Conservation (phyloP, 177 flowering plant species). For the Telopea speciosissima region DNA sequence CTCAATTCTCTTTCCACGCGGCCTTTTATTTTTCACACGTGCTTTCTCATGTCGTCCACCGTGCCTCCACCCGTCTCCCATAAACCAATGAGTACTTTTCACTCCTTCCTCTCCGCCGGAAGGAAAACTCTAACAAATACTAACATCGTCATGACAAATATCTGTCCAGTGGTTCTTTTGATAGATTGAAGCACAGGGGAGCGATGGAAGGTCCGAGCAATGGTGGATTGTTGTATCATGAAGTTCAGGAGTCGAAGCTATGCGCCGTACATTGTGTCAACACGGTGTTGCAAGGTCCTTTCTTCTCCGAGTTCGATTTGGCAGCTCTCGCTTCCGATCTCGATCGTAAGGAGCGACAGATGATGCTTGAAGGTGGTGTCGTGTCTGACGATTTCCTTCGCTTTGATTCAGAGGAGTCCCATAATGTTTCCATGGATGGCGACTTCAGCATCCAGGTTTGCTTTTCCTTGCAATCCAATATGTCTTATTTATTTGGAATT, state of each 20-base stretch:
- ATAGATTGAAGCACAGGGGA: neutral
- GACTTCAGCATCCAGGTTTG: slow-evolving; percentile 96
- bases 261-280: slow-evolving; percentile 98
- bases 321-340: slow-evolving; percentile 96
- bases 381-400: slow-evolving; percentile 39
- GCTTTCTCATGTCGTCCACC: too few species aligned
- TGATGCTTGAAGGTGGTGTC: slow-evolving; percentile 48
- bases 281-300: slow-evolving; percentile 93
- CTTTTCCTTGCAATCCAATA: neutral
- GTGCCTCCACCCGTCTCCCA: too few species aligned
- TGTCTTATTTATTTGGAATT: neutral
- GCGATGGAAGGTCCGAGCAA: slow-evolving; percentile 52
- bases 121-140: too few species aligned
- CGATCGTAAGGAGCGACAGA: slow-evolving; percentile 77
- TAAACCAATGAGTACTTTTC: too few species aligned
- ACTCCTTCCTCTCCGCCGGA: too few species aligned
- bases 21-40: too few species aligned
- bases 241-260: slow-evolving; percentile 92
- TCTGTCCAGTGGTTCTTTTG: too few species aligned
- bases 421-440: slow-evolving; percentile 87
- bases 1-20: too few species aligned
- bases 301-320: slow-evolving; percentile 92
- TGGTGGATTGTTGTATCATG: slow-evolving; percentile 97
- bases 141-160: too few species aligned
- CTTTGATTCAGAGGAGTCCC: slow-evolving; percentile 56